phyloP scores from a whole-genome alignment of 2,329 filamentous ascomycete genomes.

The Aspergillus texensis region DNA sequence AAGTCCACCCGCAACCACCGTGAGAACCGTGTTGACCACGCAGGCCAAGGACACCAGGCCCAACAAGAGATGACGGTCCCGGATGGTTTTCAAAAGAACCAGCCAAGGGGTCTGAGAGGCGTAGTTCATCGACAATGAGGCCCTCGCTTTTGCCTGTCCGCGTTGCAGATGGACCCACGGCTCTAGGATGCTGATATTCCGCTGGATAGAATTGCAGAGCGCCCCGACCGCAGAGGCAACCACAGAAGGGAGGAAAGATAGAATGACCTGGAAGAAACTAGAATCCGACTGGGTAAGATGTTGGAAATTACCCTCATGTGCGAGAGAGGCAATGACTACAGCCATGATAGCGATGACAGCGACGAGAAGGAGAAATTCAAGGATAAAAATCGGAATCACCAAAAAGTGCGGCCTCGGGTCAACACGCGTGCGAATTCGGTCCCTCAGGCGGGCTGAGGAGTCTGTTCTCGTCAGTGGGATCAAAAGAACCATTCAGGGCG shows the following conservation, averaged over 20 bases:
- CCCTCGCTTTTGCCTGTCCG: constrained; percentile 28
- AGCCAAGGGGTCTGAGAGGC: constrained; percentile 36
- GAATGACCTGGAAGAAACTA: constrained; percentile 33
- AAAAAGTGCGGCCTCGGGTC: constrained; percentile 39
- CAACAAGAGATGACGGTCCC: constrained; percentile 31
- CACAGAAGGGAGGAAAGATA: constrained; percentile 36
- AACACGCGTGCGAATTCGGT: constrained; percentile 26
- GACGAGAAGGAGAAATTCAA: constrained; percentile 36
- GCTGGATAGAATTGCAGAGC: constrained; percentile 37
- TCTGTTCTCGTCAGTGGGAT: constrained; percentile 17
- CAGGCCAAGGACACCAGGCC: constrained; percentile 34
- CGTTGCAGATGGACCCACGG: constrained; percentile 40
- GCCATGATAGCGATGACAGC: constrained; percentile 36
- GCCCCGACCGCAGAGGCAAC: constrained; percentile 36
- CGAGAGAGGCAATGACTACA: constrained; percentile 31
- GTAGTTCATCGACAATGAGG: constrained; percentile 37
- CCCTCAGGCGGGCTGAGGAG: constrained; percentile 28
- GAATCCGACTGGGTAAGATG: constrained; percentile 36
- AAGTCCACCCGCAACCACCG: constrained; percentile 36
- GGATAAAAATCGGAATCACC: constrained; percentile 36
- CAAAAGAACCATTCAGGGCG: neutral
- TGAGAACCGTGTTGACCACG: constrained; percentile 33
- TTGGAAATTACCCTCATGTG: constrained; percentile 32
- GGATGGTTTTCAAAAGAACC: constrained; percentile 32
- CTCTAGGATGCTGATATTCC: constrained; percentile 37